Evolutionary conservation across 805 yeast species (phyloP), one percentile per base, ranked within the genome.

Genomic region (Kuraishia hungarica): DNA sequence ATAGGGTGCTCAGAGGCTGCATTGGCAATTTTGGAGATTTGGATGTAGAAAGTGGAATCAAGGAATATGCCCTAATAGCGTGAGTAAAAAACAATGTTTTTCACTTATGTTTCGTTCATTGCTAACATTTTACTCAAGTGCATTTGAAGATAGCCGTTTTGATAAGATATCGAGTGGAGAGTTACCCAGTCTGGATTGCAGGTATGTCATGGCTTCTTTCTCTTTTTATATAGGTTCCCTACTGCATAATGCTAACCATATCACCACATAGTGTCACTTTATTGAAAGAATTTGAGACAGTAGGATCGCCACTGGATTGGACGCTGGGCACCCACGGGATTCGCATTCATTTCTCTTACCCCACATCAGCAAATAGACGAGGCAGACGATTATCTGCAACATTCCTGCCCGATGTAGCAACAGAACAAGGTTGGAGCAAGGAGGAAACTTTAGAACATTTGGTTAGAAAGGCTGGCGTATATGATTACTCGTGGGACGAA

Each of bases 361-460:
- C 64, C 11, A 62, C 71, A 21, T 61, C 65, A 1, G 39, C 53
- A 1, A 51, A 59, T 13, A 22, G 19, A 6, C 43, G 43, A 4
- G 29, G 48, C 20, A 64, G 70, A 2, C 57, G 64, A 0, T 76
- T 73, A 54, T 80, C 86, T 52, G 90, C 97, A 0, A 94, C 98
- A 0, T 94, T 90, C 61, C 70, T 94, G 48, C 99, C 99, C 0
- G 87, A 84, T 48, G 98, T 94, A 1, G 96, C 97, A 22, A 76
- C 72, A 3, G 98, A 93, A 60, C 96, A 92, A 61, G 83, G 81
- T 1, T 90, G 97, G 97, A 79, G 78, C 60, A 79, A 87, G 62
- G 70, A 72, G 19, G 84, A 87, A 23, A 93, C 98, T 0, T 68
- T 93, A 55, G 74, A 74, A 57, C 79, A 88, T 60, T 74, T 96